These are phyloP conservation scores for Lactarius sp. DNA, from an alignment of 768 basidiomycete genomes.

Conservation along the genomic window DNA sequence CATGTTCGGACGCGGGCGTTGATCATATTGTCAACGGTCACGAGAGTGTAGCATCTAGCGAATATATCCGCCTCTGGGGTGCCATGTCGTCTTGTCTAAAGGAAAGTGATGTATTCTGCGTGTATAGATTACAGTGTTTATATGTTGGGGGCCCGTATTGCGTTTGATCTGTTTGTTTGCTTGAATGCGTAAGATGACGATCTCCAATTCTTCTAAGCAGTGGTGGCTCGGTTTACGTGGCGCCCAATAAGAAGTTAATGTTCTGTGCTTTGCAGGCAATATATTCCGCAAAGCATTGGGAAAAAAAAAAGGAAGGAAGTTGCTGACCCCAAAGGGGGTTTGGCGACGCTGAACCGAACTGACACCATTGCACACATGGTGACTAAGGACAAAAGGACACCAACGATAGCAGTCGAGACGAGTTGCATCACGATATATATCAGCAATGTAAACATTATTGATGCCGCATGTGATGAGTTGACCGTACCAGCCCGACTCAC, in stretches of 20 bases:
- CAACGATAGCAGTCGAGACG: not conserved
- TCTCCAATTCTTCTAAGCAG: no score
- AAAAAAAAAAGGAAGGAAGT: not conserved
- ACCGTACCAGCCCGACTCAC: not conserved
- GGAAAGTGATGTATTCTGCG: no score
- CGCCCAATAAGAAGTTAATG: no score
- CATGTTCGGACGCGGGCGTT: constrained; percentile 5
- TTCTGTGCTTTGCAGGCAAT: no score
- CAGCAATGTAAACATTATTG: not conserved
- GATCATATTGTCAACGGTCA: constrained; percentile 1
- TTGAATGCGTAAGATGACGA: no score
- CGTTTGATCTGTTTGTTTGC: no score
- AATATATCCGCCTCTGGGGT: constrained; percentile 15
- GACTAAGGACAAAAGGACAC: not conserved
- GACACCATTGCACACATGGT: not conserved
- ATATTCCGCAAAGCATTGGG: not conserved
- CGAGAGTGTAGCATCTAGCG: constrained; percentile 11
- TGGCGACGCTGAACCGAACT: not conserved
- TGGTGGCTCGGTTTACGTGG: no score
- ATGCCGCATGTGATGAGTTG: not conserved
- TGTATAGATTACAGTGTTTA: no score
- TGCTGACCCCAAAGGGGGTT: not conserved
- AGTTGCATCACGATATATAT: not conserved
- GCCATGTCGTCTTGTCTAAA: constrained; percentile 15
- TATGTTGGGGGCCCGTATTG: no score